Evolutionary conservation across 2,329 filamentous ascomycete species (phyloP).

Genomic region (Colletotrichum graminicola): DNA sequence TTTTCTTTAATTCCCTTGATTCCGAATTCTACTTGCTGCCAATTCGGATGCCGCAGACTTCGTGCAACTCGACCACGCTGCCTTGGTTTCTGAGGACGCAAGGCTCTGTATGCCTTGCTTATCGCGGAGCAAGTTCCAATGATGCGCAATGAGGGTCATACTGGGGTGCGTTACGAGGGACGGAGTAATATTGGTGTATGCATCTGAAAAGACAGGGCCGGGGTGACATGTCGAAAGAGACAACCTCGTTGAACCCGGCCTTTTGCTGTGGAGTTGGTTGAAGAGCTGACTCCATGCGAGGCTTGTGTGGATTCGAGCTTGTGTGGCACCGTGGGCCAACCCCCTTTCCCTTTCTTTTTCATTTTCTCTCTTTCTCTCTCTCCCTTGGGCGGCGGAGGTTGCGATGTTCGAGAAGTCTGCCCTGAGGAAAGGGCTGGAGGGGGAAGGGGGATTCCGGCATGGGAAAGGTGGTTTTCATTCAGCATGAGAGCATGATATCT

Average conservation of each 20-base stretch:
- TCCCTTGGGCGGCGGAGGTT: conserved; percentile 6
- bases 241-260: conserved; percentile 25
- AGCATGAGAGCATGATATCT: conserved; percentile 41
- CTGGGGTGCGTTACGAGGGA: conserved; percentile 17
- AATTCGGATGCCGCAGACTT: conserved; percentile 6
- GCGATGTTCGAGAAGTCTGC: conserved; percentile 14
- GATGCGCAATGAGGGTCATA: conserved; percentile 20
- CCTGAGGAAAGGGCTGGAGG: conserved; percentile 1
- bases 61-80: conserved; percentile 3
- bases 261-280: conserved; percentile 3
- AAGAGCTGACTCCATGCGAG: conserved; percentile 9
- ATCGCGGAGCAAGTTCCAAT: conserved; percentile 24
- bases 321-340: conserved; percentile 36
- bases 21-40: conserved; percentile 24
- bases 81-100: background rate
- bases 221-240: conserved; percentile 27
- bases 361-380: conserved; percentile 31
- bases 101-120: conserved; percentile 7
- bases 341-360: conserved; percentile 34
- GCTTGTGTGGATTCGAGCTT: conserved; percentile 44
- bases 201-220: conserved; percentile 13
- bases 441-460: conserved; percentile 15
- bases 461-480: conserved; percentile 22
- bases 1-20: conserved; percentile 37
- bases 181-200: conserved; percentile 9